Conservation (phyloP, 2,329 filamentous ascomycete species). For the Dactylellina sp. region DNA sequence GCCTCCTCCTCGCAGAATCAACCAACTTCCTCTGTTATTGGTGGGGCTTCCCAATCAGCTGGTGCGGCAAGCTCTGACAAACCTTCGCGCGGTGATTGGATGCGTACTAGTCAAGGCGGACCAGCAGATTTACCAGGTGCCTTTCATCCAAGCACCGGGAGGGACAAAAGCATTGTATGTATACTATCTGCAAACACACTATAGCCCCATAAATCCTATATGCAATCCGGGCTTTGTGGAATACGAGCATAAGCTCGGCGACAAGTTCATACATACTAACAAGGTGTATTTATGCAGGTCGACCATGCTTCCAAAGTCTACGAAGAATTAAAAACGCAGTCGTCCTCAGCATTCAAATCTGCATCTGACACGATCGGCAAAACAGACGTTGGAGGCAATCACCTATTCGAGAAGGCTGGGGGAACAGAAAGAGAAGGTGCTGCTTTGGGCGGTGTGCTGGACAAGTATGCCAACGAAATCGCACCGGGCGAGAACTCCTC, state of each 20-base stretch:
- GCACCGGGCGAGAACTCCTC: constrained; percentile 28
- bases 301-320: constrained; percentile 20
- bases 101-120: constrained; percentile 23
- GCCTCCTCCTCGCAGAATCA: constrained; percentile 26
- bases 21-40: constrained; percentile 13
- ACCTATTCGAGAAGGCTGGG: constrained; percentile 26
- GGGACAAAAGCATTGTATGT: constrained; percentile 28
- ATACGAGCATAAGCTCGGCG: neutral
- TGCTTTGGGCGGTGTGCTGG: constrained; percentile 14
- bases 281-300: neutral
- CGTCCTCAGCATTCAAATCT: neutral
- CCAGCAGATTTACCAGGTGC: constrained; percentile 24
- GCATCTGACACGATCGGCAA: constrained; percentile 10
- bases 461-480: constrained; percentile 30
- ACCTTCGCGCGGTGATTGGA: constrained; percentile 19
- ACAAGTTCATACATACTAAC: constrained; percentile 2
- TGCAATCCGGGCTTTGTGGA: no score
- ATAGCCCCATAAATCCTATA: no score
- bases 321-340: constrained; percentile 26
- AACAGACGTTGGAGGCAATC: constrained; percentile 10
- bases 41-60: constrained; percentile 21
- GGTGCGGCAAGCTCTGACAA: constrained; percentile 20
- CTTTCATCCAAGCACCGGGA: constrained; percentile 17
- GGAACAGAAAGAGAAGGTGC: constrained; percentile 33
- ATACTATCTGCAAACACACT: no score